Conservation (phyloP, 768 basidiomycete species). For the Wakefieldia striispora region DNA sequence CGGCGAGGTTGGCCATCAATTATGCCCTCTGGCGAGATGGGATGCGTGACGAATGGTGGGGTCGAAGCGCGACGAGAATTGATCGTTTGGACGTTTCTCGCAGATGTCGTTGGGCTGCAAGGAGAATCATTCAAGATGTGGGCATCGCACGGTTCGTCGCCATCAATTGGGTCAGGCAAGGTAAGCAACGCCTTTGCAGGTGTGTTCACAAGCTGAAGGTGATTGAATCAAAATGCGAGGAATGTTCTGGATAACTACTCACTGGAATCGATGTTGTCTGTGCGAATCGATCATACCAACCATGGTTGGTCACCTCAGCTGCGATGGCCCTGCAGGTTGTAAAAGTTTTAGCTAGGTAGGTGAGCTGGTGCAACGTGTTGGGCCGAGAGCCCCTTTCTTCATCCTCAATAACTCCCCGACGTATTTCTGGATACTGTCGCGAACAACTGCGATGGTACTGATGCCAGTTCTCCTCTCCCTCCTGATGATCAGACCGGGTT, state of each 20-base stretch:
- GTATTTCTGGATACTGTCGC: constrained; percentile 14
- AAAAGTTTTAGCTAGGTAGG: constrained; percentile 48
- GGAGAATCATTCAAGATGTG: not conserved
- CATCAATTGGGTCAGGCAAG: constrained; percentile 8
- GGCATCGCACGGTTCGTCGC: constrained; percentile 4
- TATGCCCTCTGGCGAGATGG: not conserved
- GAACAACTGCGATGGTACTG: constrained; percentile 24
- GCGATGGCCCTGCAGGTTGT: constrained; percentile 47
- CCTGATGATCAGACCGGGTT: constrained; percentile 14
- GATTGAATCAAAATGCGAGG: not conserved
- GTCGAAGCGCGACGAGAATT: not conserved
- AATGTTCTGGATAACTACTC: not conserved
- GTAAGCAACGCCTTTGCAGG: constrained; percentile 12
- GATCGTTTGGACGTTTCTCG: not conserved
- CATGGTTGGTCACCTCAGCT: constrained; percentile 37
- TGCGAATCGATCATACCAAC: constrained; percentile 59
- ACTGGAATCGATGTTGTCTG: constrained; percentile 25
- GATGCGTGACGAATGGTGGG: not conserved
- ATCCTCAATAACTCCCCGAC: constrained; percentile 20
- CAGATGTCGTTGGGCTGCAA: not conserved
- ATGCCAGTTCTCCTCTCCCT: constrained; percentile 35
- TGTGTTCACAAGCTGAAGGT: constrained; percentile 17
- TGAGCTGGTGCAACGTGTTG: constrained; percentile 37
- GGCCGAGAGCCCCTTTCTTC: constrained; percentile 38
- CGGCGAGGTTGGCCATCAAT: not conserved